A percentile compares a stretch with the other conserved stretches of the same genome.
Conservation (phyloP, 2,329 filamentous ascomycete species). For the Arthroderma uncinatum region DNA sequence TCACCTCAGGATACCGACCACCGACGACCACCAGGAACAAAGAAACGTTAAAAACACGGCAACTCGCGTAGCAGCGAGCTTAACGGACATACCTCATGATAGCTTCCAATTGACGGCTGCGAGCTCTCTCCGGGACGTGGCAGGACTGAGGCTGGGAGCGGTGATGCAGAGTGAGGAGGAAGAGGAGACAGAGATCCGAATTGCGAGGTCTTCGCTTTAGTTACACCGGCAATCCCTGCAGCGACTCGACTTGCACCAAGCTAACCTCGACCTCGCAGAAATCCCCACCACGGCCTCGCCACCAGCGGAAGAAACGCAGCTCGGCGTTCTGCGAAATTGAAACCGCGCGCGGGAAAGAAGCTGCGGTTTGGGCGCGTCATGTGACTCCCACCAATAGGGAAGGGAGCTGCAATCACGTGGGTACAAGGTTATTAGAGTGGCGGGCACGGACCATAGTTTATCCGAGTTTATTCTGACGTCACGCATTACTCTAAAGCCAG, state of each 20-base stretch:
- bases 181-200: not conserved
- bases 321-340: not conserved
- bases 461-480: not conserved
- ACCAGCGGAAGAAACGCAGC: not conserved
- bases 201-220: not conserved
- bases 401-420: not conserved
- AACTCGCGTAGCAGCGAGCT: not conserved
- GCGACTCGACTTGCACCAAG: not conserved
- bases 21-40: not conserved
- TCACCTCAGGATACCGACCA: not conserved
- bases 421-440: not conserved
- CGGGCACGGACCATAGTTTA: not conserved
- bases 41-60: not conserved
- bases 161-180: not conserved
- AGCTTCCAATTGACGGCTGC: not conserved
- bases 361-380: not conserved
- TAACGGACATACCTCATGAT: constrained; percentile 1
- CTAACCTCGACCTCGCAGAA: not conserved
- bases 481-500: no score
- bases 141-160: not conserved
- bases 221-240: not conserved
- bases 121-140: not conserved
- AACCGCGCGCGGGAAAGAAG: not conserved
- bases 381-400: not conserved
- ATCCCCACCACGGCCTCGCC: not conserved